Percentiles rank a stretch among this genome's conserved stretches.
Evolutionary conservation across 805 yeast genomes (phyloP).

Genomic region (Candida michaelii): DNA sequence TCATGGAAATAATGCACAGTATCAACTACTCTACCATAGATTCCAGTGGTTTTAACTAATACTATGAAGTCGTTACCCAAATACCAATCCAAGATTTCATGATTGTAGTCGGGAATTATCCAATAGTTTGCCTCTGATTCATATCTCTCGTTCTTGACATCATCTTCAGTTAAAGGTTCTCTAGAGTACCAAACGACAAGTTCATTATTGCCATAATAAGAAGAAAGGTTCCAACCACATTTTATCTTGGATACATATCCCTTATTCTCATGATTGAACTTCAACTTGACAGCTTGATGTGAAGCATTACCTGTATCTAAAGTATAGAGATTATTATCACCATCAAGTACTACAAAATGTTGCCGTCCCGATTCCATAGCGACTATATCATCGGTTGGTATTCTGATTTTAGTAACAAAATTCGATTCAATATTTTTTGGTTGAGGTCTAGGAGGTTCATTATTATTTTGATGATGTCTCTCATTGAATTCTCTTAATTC

Average conservation of each 20-base stretch:
- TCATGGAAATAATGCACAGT: constrained; percentile 17
- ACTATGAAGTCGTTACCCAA: constrained; percentile 55
- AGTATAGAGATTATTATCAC: constrained; percentile 48
- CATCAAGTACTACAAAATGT: constrained; percentile 62
- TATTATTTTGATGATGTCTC: not conserved
- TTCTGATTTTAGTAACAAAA: constrained; percentile 24
- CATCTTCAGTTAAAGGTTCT: constrained; percentile 19
- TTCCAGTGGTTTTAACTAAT: constrained; percentile 36
- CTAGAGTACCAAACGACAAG: constrained; percentile 57
- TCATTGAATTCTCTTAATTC: constrained; percentile 7
- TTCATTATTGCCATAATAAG: constrained; percentile 48
- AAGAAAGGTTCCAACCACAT: constrained; percentile 69
- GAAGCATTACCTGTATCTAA: constrained; percentile 54
- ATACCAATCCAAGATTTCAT: constrained; percentile 50
- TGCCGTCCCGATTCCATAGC: constrained; percentile 62
- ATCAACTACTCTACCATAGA: constrained; percentile 13
- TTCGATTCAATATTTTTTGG: constrained; percentile 18
- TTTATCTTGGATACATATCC: constrained; percentile 41
- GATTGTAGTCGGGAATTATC: constrained; percentile 42
- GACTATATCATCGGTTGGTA: constrained; percentile 30
- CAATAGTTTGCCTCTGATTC: constrained; percentile 35
- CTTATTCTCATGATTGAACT: constrained; percentile 21
- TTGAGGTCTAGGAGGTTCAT: not conserved
- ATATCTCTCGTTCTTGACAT: constrained; percentile 17
- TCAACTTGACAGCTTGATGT: constrained; percentile 42